Percentiles rank a stretch among this genome's conserved stretches.
phyloP scores from a whole-genome alignment of 768 basidiomycete species.

The Tylopilus felleus region DNA sequence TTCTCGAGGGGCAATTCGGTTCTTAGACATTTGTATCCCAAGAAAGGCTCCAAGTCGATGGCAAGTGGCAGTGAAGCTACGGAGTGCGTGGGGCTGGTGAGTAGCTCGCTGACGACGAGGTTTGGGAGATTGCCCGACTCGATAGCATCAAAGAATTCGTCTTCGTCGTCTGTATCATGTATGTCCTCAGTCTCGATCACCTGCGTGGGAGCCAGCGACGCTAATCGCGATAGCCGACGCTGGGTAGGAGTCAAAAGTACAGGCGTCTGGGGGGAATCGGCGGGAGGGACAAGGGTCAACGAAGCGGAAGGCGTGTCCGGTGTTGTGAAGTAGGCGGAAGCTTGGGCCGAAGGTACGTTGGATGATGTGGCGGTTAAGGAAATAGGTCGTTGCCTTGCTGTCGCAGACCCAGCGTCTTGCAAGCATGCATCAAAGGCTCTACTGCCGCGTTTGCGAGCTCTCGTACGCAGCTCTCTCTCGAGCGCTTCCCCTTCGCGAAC shows the following conservation, averaged over 20 bases:
- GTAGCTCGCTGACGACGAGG: conserved; percentile 61
- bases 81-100: conserved; percentile 46
- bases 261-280: conserved; percentile 8
- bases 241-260: conserved; percentile 23
- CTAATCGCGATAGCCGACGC: conserved; percentile 16
- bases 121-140: conserved; percentile 78
- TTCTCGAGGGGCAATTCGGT: conserved; percentile 54
- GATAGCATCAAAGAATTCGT: conserved; percentile 98
- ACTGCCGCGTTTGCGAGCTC: conserved; percentile 59
- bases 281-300: not conserved
- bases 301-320: conserved; percentile 18
- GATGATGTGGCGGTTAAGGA: conserved; percentile 11
- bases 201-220: conserved; percentile 8
- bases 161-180: conserved; percentile 72
- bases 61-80: conserved; percentile 33
- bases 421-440: conserved; percentile 44
- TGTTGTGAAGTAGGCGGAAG: conserved; percentile 22
- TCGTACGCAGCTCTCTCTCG: conserved; percentile 70
- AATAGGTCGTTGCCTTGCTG: conserved; percentile 20
- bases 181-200: conserved; percentile 34
- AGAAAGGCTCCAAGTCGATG: conserved; percentile 48
- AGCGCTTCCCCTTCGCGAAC: conserved; percentile 82
- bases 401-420: conserved; percentile 17
- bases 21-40: conserved; percentile 67
- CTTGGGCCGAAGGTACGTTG: conserved; percentile 16